Evolutionary conservation across 352 stramenopile species (phyloP).

Genomic region (Globisporangium orthogonon): DNA sequence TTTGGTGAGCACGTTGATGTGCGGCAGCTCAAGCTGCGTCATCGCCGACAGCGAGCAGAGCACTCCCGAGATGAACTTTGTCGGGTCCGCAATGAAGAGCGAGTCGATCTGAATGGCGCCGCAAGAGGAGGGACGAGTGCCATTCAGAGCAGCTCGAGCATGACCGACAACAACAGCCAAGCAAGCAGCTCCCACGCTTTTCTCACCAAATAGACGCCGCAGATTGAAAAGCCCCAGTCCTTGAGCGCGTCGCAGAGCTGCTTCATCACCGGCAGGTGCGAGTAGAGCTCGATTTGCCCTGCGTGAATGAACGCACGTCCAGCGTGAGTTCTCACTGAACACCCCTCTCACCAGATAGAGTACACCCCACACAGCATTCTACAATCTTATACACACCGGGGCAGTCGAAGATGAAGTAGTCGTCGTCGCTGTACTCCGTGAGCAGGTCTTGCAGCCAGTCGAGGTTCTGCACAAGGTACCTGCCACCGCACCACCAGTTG

Average conservation of each 20-base stretch:
- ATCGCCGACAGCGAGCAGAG: conserved; percentile 96
- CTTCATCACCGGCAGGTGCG: conserved; percentile 89
- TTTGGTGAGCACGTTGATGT: conserved; percentile 92
- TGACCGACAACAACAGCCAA: background rate
- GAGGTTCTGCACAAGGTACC: conserved; percentile 90
- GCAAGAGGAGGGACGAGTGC: conserved; percentile 1
- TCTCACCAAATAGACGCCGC: conserved; percentile 82
- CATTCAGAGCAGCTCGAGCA: background rate
- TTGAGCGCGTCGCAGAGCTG: conserved; percentile 78
- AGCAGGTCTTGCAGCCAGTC: conserved; percentile 95
- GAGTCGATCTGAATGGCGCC: conserved; percentile 78
- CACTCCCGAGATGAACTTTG: conserved; percentile 97
- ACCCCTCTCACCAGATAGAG: background rate
- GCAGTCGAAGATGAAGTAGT: conserved; percentile 99
- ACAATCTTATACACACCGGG: conserved; percentile 66
- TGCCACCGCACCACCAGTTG: conserved; percentile 9
- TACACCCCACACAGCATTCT: background rate
- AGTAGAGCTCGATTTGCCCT: conserved; percentile 91
- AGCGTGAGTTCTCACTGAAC: background rate
- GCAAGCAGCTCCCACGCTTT: background rate
- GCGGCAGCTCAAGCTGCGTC: conserved; percentile 97
- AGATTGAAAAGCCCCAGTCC: conserved; percentile 86
- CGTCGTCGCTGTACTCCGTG: conserved; percentile 85
- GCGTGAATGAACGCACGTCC: background rate
- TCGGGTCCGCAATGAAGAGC: conserved; percentile 93